Base-by-base conservation (phyloP, 2,329 filamentous ascomycete species). In the Ascomycota sp. region DNA sequence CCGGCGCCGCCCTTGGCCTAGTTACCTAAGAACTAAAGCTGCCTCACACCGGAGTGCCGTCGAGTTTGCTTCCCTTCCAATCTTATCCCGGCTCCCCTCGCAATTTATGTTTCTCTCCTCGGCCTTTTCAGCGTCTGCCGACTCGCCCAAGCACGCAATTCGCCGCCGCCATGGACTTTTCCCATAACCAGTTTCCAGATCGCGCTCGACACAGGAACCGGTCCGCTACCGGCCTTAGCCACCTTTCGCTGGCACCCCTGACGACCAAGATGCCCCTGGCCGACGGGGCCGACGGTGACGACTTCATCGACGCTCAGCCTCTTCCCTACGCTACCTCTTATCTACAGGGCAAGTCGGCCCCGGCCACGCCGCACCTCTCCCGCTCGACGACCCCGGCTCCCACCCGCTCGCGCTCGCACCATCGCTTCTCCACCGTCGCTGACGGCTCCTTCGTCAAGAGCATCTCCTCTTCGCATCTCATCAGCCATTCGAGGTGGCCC, bases 221-320 rank as follows among this genome's bases (percentile, higher is more conserved):
- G 39, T 72, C 69, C 15, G 59, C 59, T 20, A 65, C 61, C 29
- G 71, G 63, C 47, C 53, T 73, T 37, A 64, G 65, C 41, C 63
- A 70, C 40, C 59, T 73, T 34, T 61, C 65, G 10, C 66, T 75
- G 34, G 70, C 67, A n/a, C 71, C 71, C 20, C 52, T 76, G 32
- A 75, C 70, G 17, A 59, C 63, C 30, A 67, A 65, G 43, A 56
- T 75, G 7, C 69, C 70, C 25, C 51, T 73, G 33, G 53, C 59
- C 35, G 66, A 71, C 41, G 50, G 55, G 33, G 61, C 67, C 35
- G 66, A 71, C 41, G 50, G 55, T 33, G 61, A 67, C 30, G 55
- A 60, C 38, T 43, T 60, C 21, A 43, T 46, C 36, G 53, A 61
- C 31, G 44, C 47, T 25, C 34, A 36, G 47, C 9, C 42, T 36